Evolutionary conservation across 2,329 filamentous ascomycete genomes (phyloP), one percentile per base, ranked within the genome.

Genomic region (Ophiosphaerella korrae): DNA sequence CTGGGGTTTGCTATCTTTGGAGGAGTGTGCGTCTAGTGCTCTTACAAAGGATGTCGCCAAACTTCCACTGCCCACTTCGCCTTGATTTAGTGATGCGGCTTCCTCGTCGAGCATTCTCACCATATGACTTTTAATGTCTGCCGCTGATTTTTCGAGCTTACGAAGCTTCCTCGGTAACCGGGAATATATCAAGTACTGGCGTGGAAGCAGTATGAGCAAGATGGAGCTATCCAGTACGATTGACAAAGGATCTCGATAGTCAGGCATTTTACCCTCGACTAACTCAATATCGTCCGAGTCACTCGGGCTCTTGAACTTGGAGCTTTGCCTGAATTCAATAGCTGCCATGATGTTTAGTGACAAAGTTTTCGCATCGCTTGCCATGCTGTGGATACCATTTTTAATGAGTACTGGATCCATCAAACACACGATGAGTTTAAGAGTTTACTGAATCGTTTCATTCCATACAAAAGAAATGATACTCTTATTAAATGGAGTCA

Each of bases 341-440:
- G 64, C 56, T 3, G 63, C 68, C 13, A 75, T 55, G 7, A 75
- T 61, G 41, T 75, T 70, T 26, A 75, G 52, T 0, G 71, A 67
- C 1, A 74, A 45, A 6, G 33, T 45, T 26, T 33, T 18, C 3
- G 42, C 37, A 5, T 45, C 42, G 7, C 16, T 67, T 65, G 35
- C 53, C 13, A 46, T 52, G 13, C 48, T 51, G 21, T 42, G 37
- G 29, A 38, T 13, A 3, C 41, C 41, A 8, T n/a, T 14, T 13
- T 34, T 52, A 41, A 1, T 33, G 16, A 2, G 47, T 33, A 11
- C 54, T 38, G 8, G 48, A 46, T 3, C n/a, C 42, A 23, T 29
- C 26, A 39, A 49, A 26, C 34, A 38, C 52, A 37, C 21, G 29
- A 52, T 48, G 11, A 64, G 12, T 3, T 14, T 35, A 3, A 24